Percentiles rank a stretch among this genome's conserved stretches.
phyloP scores from a whole-genome alignment of 768 basidiomycete genomes.

The Calvatia gigantea region DNA sequence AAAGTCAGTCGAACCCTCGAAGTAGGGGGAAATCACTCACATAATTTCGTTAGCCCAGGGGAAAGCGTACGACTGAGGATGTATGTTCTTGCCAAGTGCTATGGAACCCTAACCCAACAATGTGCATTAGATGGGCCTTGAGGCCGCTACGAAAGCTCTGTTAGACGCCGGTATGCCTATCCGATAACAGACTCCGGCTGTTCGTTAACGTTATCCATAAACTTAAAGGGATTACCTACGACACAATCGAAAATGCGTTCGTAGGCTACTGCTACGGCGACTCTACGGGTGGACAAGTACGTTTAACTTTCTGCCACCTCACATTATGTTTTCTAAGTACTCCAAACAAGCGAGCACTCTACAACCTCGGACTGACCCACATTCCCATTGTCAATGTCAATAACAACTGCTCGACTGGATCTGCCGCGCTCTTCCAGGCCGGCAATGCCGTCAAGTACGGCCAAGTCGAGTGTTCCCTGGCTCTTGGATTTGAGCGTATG shows the following conservation, averaged over 20 bases:
- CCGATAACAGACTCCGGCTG: background rate
- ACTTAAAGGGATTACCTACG: slow-evolving; percentile 73
- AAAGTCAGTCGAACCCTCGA: slow-evolving; percentile 45
- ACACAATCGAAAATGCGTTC: slow-evolving; percentile 65
- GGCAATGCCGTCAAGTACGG: slow-evolving; percentile 69
- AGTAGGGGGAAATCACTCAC: slow-evolving; percentile 8
- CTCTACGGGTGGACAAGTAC: slow-evolving; percentile 72
- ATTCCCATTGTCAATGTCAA: slow-evolving; percentile 87
- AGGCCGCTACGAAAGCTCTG: slow-evolving; percentile 83
- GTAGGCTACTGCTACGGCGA: slow-evolving; percentile 82
- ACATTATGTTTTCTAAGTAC: background rate
- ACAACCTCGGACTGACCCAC: slow-evolving; percentile 78
- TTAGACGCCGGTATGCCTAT: slow-evolving; percentile 66
- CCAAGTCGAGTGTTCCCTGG: slow-evolving; percentile 69
- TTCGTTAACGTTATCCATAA: background rate
- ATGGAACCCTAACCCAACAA: background rate
- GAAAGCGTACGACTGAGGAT: slow-evolving; percentile 65
- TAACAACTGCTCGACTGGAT: slow-evolving; percentile 85
- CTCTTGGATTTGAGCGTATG: slow-evolving; percentile 88
- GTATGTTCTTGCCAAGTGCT: slow-evolving; percentile 32
- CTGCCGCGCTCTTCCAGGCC: slow-evolving; percentile 72
- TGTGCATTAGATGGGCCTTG: slow-evolving; percentile 69
- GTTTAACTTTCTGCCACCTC: slow-evolving; percentile 8
- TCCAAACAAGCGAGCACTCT: slow-evolving; percentile 61
- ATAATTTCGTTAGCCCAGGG: slow-evolving; percentile 50